Conservation (phyloP, 192 early-diverging fungal genomes). For the Entomortierella lignicola region DNA sequence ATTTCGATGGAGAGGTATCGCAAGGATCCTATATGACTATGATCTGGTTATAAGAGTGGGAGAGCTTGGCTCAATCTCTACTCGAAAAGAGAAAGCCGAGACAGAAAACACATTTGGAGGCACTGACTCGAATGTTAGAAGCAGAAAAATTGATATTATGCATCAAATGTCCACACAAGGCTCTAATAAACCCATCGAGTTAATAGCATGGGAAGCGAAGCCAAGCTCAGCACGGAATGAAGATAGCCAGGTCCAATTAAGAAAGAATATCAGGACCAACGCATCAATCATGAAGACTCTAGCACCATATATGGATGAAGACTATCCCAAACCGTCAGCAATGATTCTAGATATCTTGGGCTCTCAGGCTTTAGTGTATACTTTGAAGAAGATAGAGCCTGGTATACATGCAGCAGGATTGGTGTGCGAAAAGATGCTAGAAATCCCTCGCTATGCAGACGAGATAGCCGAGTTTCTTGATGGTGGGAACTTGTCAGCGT, state of each 20-base stretch:
- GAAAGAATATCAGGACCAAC: constrained; percentile 19
- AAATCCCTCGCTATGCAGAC: no score
- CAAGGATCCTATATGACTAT: no score
- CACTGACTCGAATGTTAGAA: neutral
- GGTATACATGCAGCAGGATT: no score
- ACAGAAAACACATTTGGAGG: neutral
- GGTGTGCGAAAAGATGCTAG: no score
- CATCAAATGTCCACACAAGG: constrained; percentile 16
- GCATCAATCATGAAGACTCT: constrained; percentile 14
- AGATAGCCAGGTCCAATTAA: neutral
- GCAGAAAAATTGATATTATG: neutral
- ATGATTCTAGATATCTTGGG: constrained; percentile 20
- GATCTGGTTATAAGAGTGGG: no score
- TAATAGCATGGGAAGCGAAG: constrained; percentile 20
- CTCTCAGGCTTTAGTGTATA: constrained; percentile 6
- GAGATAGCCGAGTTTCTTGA: no score
- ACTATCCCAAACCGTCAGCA: neutral
- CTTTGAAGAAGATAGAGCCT: constrained; percentile 12
- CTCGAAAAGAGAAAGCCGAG: neutral
- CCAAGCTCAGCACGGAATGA: neutral
- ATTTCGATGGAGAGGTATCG: constrained; percentile 2
- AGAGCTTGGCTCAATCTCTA: no score
- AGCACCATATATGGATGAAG: constrained; percentile 1
- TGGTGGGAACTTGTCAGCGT: no score
- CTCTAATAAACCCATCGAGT: constrained; percentile 1